These are phyloP conservation scores for Aurifilum marmelostoma DNA, from an alignment of 2,329 filamentous ascomycete species.

Conservation along the genomic window DNA sequence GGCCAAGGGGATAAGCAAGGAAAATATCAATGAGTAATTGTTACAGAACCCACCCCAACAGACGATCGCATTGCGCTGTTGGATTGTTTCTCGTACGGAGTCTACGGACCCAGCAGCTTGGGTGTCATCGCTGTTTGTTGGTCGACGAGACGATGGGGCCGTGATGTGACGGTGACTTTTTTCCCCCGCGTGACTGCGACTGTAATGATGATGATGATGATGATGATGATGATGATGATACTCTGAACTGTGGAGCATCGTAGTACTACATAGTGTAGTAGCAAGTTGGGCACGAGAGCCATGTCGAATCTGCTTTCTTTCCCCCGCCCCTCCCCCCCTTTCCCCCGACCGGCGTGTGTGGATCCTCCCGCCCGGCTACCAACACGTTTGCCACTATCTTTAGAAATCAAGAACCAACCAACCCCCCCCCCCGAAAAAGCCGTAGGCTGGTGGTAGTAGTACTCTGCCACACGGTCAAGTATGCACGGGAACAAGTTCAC, in stretches of 20 bases:
- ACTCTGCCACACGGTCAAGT: too few species aligned
- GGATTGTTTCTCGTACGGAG: neutral
- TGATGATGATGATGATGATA: neutral
- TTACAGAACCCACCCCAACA: neutral
- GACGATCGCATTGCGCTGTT: neutral
- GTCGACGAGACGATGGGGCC: neutral
- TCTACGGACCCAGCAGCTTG: neutral
- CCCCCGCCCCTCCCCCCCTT: too few species aligned
- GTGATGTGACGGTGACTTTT: neutral
- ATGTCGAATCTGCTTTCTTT: too few species aligned
- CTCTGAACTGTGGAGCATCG: neutral
- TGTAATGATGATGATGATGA: neutral
- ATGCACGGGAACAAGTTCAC: neutral
- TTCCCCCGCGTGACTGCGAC: conserved; percentile 5
- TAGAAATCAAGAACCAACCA: too few species aligned
- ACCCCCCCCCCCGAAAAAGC: too few species aligned
- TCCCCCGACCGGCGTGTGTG: too few species aligned
- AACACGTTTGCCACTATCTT: conserved; percentile 7
- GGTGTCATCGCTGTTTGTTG: neutral
- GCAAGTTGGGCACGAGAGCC: neutral
- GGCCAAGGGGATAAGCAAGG: neutral
- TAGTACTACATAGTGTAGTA: neutral
- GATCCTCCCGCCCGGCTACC: neutral
- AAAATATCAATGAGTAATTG: neutral
- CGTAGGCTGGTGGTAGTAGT: too few species aligned